These are phyloP conservation scores for Penicillium bovifimosum DNA, from an alignment of 495 filamentous ascomycete species.

Conservation along the genomic window DNA sequence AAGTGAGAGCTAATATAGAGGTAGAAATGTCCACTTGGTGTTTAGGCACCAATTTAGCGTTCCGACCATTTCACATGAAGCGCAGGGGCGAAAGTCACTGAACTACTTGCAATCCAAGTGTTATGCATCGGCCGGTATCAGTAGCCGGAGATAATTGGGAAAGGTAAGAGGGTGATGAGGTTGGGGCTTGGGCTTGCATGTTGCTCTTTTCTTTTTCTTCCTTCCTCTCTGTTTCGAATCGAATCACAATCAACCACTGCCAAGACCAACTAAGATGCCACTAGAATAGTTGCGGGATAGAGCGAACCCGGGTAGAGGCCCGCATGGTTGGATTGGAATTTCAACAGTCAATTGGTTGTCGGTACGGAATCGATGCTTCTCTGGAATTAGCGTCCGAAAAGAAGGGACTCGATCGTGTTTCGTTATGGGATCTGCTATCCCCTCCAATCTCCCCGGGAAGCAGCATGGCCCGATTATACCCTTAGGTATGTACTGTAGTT, in stretches of 20 bases:
- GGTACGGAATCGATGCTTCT: neutral
- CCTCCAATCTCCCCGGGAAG: neutral
- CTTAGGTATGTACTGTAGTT: too few species aligned
- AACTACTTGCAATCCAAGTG: slow-evolving; percentile 3
- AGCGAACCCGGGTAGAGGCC: slow-evolving; percentile 21
- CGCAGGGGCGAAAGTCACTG: neutral
- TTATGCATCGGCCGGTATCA: slow-evolving; percentile 5
- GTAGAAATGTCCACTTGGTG: neutral
- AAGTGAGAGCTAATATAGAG: neutral
- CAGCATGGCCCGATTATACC: neutral
- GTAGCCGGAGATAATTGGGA: slow-evolving; percentile 4
- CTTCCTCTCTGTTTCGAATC: neutral
- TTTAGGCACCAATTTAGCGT: neutral
- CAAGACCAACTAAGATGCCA: slow-evolving; percentile 14
- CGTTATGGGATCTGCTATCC: neutral
- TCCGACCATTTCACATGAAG: slow-evolving; percentile 6
- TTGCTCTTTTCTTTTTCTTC: neutral
- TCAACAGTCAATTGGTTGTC: slow-evolving; percentile 1
- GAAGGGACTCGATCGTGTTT: neutral
- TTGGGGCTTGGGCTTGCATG: neutral
- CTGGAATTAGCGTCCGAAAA: neutral
- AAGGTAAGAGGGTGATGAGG: neutral
- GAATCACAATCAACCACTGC: neutral
- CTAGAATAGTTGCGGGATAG: slow-evolving; percentile 9
- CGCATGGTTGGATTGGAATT: slow-evolving; percentile 9